phyloP scores from a whole-genome alignment of 805 yeast genomes.

The Metschnikowia proteae region DNA sequence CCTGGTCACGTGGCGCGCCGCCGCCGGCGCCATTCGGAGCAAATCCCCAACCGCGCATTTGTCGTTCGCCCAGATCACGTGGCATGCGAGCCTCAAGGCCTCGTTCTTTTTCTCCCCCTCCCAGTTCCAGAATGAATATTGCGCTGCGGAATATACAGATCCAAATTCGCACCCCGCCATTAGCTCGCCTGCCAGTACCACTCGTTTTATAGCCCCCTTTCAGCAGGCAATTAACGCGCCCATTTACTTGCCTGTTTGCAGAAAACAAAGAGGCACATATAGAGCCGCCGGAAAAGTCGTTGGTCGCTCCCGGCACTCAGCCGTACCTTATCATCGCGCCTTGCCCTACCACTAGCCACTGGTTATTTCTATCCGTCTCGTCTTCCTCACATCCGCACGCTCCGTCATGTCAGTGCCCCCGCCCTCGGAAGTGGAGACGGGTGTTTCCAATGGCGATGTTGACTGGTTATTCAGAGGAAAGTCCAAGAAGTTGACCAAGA shows the following conservation, averaged over 20 bases:
- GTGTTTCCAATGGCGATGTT: slow-evolving; percentile 71
- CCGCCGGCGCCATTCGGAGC: too few relatives aligned
- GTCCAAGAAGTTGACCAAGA: slow-evolving; percentile 52
- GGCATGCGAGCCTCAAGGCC: neutral
- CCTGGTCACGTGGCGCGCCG: too few relatives aligned
- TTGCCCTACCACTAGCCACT: too few relatives aligned
- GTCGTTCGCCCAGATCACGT: neutral
- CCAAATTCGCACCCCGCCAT: slow-evolving; percentile 5
- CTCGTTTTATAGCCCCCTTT: neutral
- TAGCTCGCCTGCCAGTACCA: neutral
- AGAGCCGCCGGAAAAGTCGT: too few relatives aligned
- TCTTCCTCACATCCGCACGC: neutral
- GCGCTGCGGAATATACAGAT: neutral
- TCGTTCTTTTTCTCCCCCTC: neutral
- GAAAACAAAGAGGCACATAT: neutral
- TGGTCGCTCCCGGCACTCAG: too few relatives aligned
- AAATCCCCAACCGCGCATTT: neutral
- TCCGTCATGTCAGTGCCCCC: slow-evolving; percentile 12
- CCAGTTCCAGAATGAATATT: neutral
- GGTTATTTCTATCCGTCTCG: too few relatives aligned
- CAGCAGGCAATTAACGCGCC: too few relatives aligned
- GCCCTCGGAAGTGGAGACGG: slow-evolving; percentile 32
- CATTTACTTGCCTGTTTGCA: too few relatives aligned
- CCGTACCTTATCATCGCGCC: too few relatives aligned
- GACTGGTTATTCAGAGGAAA: slow-evolving; percentile 86